phyloP scores from a whole-genome alignment of 2,329 filamentous ascomycete genomes.

The Epichloe gansuensis region DNA sequence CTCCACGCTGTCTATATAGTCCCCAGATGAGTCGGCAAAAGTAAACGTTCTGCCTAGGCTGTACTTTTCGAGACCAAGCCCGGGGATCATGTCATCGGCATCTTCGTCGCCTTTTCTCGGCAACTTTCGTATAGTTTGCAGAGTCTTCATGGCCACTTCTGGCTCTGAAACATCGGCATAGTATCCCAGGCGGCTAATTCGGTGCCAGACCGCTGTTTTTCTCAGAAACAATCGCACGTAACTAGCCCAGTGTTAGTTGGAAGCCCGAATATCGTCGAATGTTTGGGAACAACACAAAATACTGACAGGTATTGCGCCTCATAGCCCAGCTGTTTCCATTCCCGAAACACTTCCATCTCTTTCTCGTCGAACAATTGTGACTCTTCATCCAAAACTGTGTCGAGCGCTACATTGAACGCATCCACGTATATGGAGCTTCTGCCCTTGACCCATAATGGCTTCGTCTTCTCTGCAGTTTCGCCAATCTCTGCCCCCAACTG shows the following conservation, averaged over 20 bases:
- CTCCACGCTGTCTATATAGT: slow-evolving; percentile 62
- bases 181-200: slow-evolving; percentile 64
- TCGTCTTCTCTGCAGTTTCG: slow-evolving; percentile 27
- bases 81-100: slow-evolving; percentile 12
- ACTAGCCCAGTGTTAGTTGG: slow-evolving; percentile 27
- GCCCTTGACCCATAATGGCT: slow-evolving; percentile 51
- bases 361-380: slow-evolving; percentile 71
- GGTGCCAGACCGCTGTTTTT: slow-evolving; percentile 86
- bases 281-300: background rate
- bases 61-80: slow-evolving; percentile 27
- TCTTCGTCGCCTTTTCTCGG: slow-evolving; percentile 24
- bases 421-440: slow-evolving; percentile 92
- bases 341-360: slow-evolving; percentile 62
- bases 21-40: slow-evolving; percentile 69
- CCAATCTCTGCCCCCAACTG: slow-evolving; percentile 26
- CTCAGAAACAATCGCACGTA: slow-evolving; percentile 88
- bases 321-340: slow-evolving; percentile 64
- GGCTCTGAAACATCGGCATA: slow-evolving; percentile 72
- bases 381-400: slow-evolving; percentile 83
- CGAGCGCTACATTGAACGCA: slow-evolving; percentile 84
- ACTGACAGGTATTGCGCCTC: slow-evolving; percentile 81
- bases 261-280: background rate
- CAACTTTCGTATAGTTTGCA: slow-evolving; percentile 48
- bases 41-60: slow-evolving; percentile 46
- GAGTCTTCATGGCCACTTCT: slow-evolving; percentile 45